Base-by-base conservation (phyloP, 495 filamentous ascomycete genomes). In the Daldinia childiae region DNA sequence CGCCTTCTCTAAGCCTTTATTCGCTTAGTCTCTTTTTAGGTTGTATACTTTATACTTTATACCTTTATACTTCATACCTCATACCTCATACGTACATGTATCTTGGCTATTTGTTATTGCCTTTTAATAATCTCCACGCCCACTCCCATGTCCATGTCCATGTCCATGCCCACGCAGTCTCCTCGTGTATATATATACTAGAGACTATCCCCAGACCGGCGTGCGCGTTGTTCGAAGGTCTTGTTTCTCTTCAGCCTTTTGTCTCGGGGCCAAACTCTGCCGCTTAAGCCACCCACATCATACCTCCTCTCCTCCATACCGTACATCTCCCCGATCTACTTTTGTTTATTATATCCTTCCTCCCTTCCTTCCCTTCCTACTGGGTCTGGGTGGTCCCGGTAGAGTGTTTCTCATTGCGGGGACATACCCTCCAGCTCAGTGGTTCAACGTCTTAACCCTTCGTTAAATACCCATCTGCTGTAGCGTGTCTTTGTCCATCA, bases 111-210 rank as follows among this genome's bases (percentile, higher is more conserved):
- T 54, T 36, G 15, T 19, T 48, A 48, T 48, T 62, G 6, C 30
- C 55, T 38, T 54, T 69, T 62, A 66, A 55, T 66, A 65, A 66
- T 50, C 70, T 58, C 48, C 52, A 45, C 43, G 52, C 26, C 57
- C 12, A 36, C 12, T 11, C 34, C 34, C 34, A 14, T 3, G 12
- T 3, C 9, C 11, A 36, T 3, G 12, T 3, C 9, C 11, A 36
- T 36, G 11, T 0, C 34, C 34, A 36, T 4, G 0, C 11, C 51
- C n/a, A 34, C 54, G 17, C 32, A 51, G 62, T 73, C 65, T 58
- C 65, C 70, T 62, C 62, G 39, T 34, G 32, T 73, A 73, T 73
- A 73, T 73, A 73, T 73, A 73, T 68, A 65, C 61, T 62, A 52
- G 61, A 62, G 62, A 27, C 58, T 62, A 69, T 73, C 70, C 70